Evolutionary conservation across 1,139 yeast genomes (phyloP), one percentile per base, ranked within the genome.

Genomic region (Yarrowia galli): DNA sequence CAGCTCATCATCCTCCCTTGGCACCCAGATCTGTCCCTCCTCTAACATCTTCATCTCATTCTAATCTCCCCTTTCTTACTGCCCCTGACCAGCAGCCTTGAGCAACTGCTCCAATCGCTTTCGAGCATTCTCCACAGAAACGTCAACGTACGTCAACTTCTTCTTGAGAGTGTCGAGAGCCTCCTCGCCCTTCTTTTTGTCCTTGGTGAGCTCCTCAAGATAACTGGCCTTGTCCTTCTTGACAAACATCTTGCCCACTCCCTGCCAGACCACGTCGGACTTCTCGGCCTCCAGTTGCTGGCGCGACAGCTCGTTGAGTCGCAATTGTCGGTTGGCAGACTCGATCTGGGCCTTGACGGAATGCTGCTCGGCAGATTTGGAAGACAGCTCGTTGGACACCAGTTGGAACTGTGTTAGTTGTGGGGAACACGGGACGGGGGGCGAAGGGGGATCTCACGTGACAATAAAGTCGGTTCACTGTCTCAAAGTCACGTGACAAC

Each of bases 81-180:
- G 23, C 20, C 25, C 32, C 66, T 61, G 66, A 35, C 68, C 68
- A n/a, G 64, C 65, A 20, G 56, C 65, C 36, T 25, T 48, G 28
- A 65, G 35, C 18, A 65, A 16, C 70, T 83, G 85, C 51, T 84
- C 85, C 84, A 91, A 83, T 70, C 86, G 86, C 65, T 85, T 86
- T 36, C 87, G 79, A 2, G 96, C 87, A 74, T 89, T 91, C 70
- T 89, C 90, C 71, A 90, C 84, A 1, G 97, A 89, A 1, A 92
- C 89, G 70, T 89, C 87, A 71, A 91, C 82, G 77, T 92, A 92
- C 63, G 84, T 80, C 76, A 87, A 84, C 80, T 91, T 92, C 75
- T 89, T 89, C 68, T 81, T 79, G 71, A 92, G 80, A 61, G 86
- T 87, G 72, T 83, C 83, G 72, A 87, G 79, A 71, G 87, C 86